Percentiles rank a stretch among this genome's conserved stretches.
Evolutionary conservation across 345 rosid genomes (phyloP).

Genomic region (Barbarea vulgaris): DNA sequence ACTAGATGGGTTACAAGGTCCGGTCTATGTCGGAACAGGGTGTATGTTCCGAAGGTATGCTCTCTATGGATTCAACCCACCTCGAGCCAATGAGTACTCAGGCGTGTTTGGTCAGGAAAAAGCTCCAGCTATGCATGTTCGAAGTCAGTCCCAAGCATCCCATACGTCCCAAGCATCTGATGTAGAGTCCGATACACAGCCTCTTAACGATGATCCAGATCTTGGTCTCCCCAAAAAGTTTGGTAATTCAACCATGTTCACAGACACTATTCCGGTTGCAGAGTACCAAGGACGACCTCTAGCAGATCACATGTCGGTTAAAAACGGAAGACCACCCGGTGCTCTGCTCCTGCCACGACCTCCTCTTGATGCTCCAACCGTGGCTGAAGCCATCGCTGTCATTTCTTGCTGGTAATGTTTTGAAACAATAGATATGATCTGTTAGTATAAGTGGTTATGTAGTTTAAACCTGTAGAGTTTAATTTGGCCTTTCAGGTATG

Average conservation of each 20-base stretch:
- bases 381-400: constrained; percentile 96
- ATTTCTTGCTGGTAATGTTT: constrained; percentile 78
- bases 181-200: constrained; percentile 63
- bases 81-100: constrained; percentile 75
- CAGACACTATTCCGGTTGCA: constrained; percentile 72
- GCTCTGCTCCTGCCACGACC: constrained; percentile 77
- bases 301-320: constrained; percentile 86
- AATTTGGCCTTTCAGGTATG: constrained; percentile 46
- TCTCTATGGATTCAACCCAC: constrained; percentile 90
- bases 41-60: constrained; percentile 93
- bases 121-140: constrained; percentile 43
- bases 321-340: constrained; percentile 96
- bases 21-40: constrained; percentile 93
- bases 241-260: constrained; percentile 73
- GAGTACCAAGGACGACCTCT: constrained; percentile 95
- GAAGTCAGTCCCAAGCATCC: constrained; percentile 37
- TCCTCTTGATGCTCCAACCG: constrained; percentile 88
- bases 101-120: constrained; percentile 75
- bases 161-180: constrained; percentile 41
- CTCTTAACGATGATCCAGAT: constrained; percentile 72
- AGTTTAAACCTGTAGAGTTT: not conserved
- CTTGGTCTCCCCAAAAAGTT: constrained; percentile 68
- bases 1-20: constrained; percentile 92
- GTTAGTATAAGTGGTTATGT: not conserved
- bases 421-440: not conserved